Evolutionary conservation across 441 rosid species (phyloP).

Genomic region (Rhodomyrtus psidioides): DNA sequence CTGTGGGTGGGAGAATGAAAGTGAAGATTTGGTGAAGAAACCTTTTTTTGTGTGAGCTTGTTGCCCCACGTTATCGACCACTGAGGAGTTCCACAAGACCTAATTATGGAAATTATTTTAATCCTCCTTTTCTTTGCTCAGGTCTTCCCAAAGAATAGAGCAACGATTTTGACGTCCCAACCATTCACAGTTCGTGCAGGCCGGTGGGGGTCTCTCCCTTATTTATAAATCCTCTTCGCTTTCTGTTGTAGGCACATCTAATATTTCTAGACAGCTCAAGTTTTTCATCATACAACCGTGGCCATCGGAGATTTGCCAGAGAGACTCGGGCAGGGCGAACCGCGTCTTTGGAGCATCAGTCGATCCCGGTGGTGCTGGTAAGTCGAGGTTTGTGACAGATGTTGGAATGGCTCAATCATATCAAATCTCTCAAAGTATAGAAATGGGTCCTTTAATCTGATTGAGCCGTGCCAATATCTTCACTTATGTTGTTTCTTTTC

Average conservation of each 20-base stretch:
- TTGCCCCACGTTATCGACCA: constrained; percentile 27
- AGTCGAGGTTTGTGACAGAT: not conserved
- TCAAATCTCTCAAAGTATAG: not conserved
- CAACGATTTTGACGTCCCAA: constrained; percentile 47
- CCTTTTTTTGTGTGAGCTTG: not conserved
- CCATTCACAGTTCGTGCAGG: constrained; percentile 20
- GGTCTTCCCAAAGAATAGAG: constrained; percentile 2
- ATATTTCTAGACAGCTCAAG: not conserved
- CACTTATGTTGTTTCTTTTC: not conserved
- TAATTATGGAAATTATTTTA: constrained; percentile 7
- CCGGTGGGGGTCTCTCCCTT: not conserved
- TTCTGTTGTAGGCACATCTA: not conserved
- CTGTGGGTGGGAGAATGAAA: not conserved
- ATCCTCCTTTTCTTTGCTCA: constrained; percentile 1
- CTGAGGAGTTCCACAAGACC: constrained; percentile 5
- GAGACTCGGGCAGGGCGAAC: not conserved
- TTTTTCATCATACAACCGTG: not conserved
- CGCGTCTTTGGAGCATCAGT: not conserved
- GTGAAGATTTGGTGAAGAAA: constrained; percentile 6
- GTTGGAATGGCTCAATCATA: constrained; percentile 8
- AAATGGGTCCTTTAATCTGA: constrained; percentile 3
- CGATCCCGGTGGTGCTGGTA: not conserved
- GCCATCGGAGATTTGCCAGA: not conserved
- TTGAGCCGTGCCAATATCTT: constrained; percentile 12
- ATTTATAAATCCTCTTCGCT: not conserved